Evolutionary conservation across 2,329 filamentous ascomycete species (phyloP), one percentile per base, ranked within the genome.

Genomic region (Penicillium paneum): DNA sequence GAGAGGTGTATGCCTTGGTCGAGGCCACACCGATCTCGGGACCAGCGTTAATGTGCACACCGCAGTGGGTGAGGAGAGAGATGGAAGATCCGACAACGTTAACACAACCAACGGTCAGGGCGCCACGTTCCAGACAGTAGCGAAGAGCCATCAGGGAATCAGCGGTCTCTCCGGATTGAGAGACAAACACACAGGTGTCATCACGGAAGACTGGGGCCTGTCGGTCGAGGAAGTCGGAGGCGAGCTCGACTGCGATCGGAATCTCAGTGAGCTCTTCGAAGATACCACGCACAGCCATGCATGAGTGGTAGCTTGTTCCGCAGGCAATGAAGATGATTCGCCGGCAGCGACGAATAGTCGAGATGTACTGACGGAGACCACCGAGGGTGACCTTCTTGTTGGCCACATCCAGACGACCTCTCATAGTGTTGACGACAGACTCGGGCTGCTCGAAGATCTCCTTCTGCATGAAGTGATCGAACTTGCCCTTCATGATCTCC

Each of bases 391-490:
- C 92, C 55, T 86, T 89, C 83, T 95, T 96, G 82, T 97, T 96
- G 68, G 86, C 88, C 57, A 89, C 82, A 76, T 99, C 94, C 68
- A 99, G 82, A 79, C 94, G 94, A 78, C 94, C 94, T 86, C 94
- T 91, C 94, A 99, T 99, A 64, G 94, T 97, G 84, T 99, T 99
- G 81, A 99, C 87, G 58, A 99, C 91, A 13, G 94, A 99, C 79
- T 99, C 94, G 71, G 94, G 94, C 82, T 99, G 94, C 83, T 99
- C 94, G 76, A 99, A 99, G 71, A 99, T 99, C 77, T 99, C 94
- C 86, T 99, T 99, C 77, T 99, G 94, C 94, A 99, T 99, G 83
- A 97, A 99, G 81, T 99, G 94, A 76, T 99, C 94, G 78, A 97
- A 99, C 75, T 94, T 95, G 77, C 94, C 94, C 88, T 99, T 99